Evolutionary conservation across 1,284 basidiomycete species (phyloP), one percentile per base, ranked within the genome.

Genomic region (Heliocybe sulcata): DNA sequence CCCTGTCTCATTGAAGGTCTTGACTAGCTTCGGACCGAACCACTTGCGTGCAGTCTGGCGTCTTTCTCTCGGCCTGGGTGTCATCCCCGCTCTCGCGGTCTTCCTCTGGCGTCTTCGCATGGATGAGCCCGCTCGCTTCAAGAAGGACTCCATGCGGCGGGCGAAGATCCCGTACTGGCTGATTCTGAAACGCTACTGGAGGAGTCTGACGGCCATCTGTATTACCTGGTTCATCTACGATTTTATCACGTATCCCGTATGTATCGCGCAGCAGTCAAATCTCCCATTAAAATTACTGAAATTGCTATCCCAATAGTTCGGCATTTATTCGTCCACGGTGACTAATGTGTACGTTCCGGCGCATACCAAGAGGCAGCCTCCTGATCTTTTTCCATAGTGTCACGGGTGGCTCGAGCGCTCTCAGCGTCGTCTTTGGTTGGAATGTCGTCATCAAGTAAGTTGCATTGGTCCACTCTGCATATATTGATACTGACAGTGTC

Each of bases 41-140:
- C 92, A 94, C 65, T 81, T 95, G 27, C 81, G 89, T 23, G 87
- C 85, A 3, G 88, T 92, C 3, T 96, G 92, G 94, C 87, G 95
- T 54, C 68, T 94, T 35, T 90, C 92, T 2, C 80, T 98, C 27
- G 93, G 92, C n/a, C 77, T 98, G 11, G 95, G 94, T 45, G 74
- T 87, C 42, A 68, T 97, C 53, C 92, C 94, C 23, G 93, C 94
- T 3, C 62, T 85, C 6, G 74, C 82, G 1, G 88, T 96, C 42
- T 83, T 96, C 64, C 65, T 94, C 54, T 97, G 94, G 90, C 92
- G 95, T 60, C 65, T 92, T 56, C 80, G 77, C 57, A 95, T 97
- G 89, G 74, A 83, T 29, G 92, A 97, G 61, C 88, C 92, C 0
- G 76, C 76, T 10, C 75, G 82, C 25, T 93, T 77, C 69, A 82